Base-by-base conservation (phyloP, 768 basidiomycete genomes). In the Asterophora lycoperdoides region DNA sequence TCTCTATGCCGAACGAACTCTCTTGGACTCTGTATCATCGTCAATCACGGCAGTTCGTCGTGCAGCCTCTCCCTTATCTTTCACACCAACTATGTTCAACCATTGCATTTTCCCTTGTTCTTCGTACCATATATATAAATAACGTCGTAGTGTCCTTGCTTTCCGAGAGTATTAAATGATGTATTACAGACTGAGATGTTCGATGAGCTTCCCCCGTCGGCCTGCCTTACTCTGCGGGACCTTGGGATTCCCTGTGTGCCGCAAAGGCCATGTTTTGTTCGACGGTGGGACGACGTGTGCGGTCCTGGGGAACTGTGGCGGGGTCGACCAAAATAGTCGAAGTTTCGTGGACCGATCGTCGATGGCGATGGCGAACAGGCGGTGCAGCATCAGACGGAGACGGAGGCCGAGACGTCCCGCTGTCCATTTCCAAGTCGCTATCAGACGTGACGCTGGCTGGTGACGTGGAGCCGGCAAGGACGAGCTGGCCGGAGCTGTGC, bases 181-280 rank as follows among this genome's bases (percentile, higher is more conserved):
- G 43, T 48, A 45, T 49, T 54, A 53, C 23, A 33, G 28, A 47
- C 33, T 36, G 43, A 44, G 41, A 41, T 46, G 28, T 41, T 9
- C 41, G 50, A 51, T 23, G 23, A 23, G 6, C 3, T 23, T 6
- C 23, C 23, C 40, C 52, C 48, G n/a, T 51, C 40, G 54, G 41
- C 53, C 41, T 32, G 26, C 33, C 29, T 51, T 57, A 51, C 33
- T 42, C 55, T 51, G 41, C 41, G 28, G 46, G 56, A 20, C 67
- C 64, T 52, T 71, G 70, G 14, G 80, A 78, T 41, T 76, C 77
- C 53, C 80, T 78, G 34, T 83, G 71, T 14, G 77, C 82, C 39
- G 84, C 86, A 54, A 88, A 91, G 5, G 87, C 88, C 84, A 89
- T 86, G 56, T 85, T 88, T 66, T 91, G 88, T 62, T 89, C 88